Percentiles rank a stretch among this genome's conserved stretches.
These are phyloP conservation scores for Globisporangium uncinulatum DNA, from an alignment of 352 stramenopile genomes.

Conservation along the genomic window DNA sequence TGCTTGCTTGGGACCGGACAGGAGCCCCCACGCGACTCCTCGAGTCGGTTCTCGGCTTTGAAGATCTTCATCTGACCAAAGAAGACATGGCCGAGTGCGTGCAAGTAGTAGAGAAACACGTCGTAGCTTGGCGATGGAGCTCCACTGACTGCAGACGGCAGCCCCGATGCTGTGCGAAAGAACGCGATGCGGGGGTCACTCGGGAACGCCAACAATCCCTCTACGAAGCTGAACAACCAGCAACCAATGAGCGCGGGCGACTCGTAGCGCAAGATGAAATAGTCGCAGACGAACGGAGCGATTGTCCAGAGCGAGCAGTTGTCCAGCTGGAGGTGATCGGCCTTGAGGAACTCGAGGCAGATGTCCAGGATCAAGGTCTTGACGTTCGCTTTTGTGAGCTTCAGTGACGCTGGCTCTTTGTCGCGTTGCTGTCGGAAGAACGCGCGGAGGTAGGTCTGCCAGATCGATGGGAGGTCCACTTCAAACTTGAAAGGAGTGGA, in stretches of 20 bases:
- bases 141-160: constrained; percentile 3
- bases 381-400: constrained; percentile 21
- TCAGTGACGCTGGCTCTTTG: constrained; percentile 5
- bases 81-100: constrained; percentile 56
- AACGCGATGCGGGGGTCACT: constrained; percentile 58
- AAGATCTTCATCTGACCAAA: constrained; percentile 74
- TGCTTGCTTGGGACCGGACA: constrained; percentile 34
- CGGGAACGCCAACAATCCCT: constrained; percentile 30
- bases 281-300: constrained; percentile 69
- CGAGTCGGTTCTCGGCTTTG: constrained; percentile 39
- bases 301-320: constrained; percentile 43
- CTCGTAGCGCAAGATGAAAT: constrained; percentile 53
- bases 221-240: constrained; percentile 46
- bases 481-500: constrained; percentile 1
- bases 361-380: constrained; percentile 63
- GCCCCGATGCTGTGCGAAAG: constrained; percentile 43
- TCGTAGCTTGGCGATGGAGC: constrained; percentile 32
- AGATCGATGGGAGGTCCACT: constrained; percentile 23
- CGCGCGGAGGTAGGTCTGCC: constrained; percentile 30
- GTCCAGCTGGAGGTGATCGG: constrained; percentile 53
- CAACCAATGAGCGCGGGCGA: constrained; percentile 36
- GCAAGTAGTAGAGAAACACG: constrained; percentile 62
- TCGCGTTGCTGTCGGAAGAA: constrained; percentile 12
- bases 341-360: constrained; percentile 72
- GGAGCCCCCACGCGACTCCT: constrained; percentile 45